Evolutionary conservation across 2,329 filamentous ascomycete species (phyloP), one percentile per base, ranked within the genome.

Genomic region (Fusarium armeniacum): DNA sequence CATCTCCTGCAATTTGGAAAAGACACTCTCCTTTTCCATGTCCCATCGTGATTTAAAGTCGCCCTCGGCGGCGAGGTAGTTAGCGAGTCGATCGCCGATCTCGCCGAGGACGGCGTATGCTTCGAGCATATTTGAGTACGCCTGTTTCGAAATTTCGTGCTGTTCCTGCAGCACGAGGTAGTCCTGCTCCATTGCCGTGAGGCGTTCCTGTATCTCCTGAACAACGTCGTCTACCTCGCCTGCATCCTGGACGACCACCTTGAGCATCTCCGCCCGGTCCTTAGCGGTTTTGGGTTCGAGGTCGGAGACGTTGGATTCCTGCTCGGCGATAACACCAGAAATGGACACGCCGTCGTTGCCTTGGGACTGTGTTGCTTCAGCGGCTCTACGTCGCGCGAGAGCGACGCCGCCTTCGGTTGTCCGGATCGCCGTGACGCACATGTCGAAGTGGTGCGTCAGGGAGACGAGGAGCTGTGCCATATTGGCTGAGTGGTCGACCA

Each of bases 381-480:
- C 90, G 0, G 89, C 91, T 68, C 89, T 91, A 52, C 87, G 86
- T 13, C 90, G 87, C 8, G 90, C 91, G 46, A 90, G 83, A 7
- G 89, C 91, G 15, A 89, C 89, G 7, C 90, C 92, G 32, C 91
- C 92, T 81, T 97, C 94, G 5, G 94, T 98, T 52, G 95, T 93
- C 63, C 94, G 92, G 44, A 98, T 91, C 1, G 95, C 95, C 1
- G 91, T 95, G 16, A 97, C 93, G 78, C 95, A 98, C 69, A 97
- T 88, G 78, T 98, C 95, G 77, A 97, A 98, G 80, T 98, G 95
- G 28, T 87, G 88, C 10, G 93, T 94, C 6, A 98, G 83, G 1
- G 91, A 93, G 59, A 93, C 88, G 3, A 98, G 87, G 7, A 93
- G 86, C 60, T 90, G 86, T 7, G 94, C 95, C 89, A 97, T 95